Base-by-base conservation (phyloP, 768 basidiomycete species). In the Leucosporidium scottii region DNA sequence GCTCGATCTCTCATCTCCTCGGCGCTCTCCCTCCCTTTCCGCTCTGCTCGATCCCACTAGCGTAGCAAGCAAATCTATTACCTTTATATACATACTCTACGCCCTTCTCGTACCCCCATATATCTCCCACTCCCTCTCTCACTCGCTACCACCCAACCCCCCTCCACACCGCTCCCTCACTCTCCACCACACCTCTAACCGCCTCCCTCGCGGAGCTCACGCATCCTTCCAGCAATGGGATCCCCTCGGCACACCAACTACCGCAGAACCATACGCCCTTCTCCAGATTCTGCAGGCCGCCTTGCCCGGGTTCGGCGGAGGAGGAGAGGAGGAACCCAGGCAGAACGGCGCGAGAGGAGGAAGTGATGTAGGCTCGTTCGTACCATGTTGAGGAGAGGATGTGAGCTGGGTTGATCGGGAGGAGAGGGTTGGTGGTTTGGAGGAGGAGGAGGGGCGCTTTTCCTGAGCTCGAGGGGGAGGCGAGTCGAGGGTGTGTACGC, bases 181-280 rank as follows among this genome's bases (percentile, higher is more conserved):
- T 36, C 39, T 15, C 13, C 13, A 62, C 18, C 7, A 72, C 15
- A 0, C 34, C 59, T 61, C 78, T 76, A 4, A 80, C 79, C 15
- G 87, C 85, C 58, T 81, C 81, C 75, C 81, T 81, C n/a, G 87
- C 87, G 73, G 87, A 87, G 25, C 83, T 82, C 18, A 89, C 89
- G 76, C 89, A 91, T 3, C 88, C 88, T 74, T 91, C 90, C 58
- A 91, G 78, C 62, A 91, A 76, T 13, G 89, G 89, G 57, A 90
- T 88, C 0, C 90, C 89, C 23, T 82, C 78, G 73, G 84, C 83
- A 20, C 85, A 86, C 76, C 86, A 90, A 23, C 85, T 83, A 2
- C 89, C 89, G 66, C 84, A 85, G n/a, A 89, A 79, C 84, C 87
- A 87, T 10, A 90, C 76, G 1, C 85, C 84, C 1, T 71, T 8